phyloP scores from a whole-genome alignment of 2,329 filamentous ascomycete species.

The Plenodomus lindquistii region DNA sequence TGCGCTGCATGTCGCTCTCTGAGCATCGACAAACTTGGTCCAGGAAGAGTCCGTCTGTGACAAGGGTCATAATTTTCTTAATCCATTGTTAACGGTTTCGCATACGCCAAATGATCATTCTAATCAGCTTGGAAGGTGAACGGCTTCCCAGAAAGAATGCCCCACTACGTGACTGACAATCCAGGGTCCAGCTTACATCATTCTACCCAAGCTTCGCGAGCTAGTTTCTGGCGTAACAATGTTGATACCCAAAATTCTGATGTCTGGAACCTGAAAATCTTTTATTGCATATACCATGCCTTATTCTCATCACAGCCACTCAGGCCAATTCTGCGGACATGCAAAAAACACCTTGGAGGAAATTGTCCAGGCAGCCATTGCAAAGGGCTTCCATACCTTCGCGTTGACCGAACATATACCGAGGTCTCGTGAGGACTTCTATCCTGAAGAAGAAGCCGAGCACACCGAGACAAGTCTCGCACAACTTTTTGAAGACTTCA shows the following conservation, averaged over 20 bases:
- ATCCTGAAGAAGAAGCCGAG: conserved; percentile 78
- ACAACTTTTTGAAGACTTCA: conserved; percentile 69
- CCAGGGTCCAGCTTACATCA: not conserved
- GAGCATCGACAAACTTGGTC: no score
- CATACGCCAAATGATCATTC: no score
- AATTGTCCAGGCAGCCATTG: conserved; percentile 77
- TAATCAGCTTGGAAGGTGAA: no score
- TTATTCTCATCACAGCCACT: conserved; percentile 97
- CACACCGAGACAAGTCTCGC: conserved; percentile 39
- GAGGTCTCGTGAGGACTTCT: conserved; percentile 76
- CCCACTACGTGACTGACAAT: not conserved
- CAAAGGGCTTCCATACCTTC: conserved; percentile 77
- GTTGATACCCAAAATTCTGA: no score
- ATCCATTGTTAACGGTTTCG: no score
- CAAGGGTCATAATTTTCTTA: no score
- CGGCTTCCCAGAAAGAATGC: no score
- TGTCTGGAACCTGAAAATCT: not conserved
- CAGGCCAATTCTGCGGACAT: conserved; percentile 91
- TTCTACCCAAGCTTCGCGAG: no score
- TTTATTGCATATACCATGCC: conserved; percentile 65
- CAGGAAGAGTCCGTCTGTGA: no score
- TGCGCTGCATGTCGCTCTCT: no score
- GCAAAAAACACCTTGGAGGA: conserved; percentile 84
- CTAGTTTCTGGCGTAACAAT: not conserved
- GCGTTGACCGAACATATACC: conserved; percentile 96